A percentile compares a stretch with the other conserved stretches of the same genome.
Evolutionary conservation across 345 rosid species (phyloP).

Genomic region (Sisymbrium altissimum): DNA sequence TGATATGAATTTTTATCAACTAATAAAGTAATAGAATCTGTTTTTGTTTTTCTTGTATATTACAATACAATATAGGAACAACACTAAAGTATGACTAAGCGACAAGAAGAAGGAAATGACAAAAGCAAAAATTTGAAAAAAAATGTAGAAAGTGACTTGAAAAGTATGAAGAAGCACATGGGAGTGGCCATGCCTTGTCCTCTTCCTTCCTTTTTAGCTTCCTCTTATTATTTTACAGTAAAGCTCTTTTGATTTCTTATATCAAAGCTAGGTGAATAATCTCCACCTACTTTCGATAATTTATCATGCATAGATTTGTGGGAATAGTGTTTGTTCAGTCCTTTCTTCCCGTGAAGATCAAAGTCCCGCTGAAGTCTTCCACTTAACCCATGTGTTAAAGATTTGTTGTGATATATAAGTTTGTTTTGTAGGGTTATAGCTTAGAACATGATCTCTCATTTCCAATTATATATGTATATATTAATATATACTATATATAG

Average conservation of each 20-base stretch:
- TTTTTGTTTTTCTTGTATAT: not conserved
- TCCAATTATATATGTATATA: no score
- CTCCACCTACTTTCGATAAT: not conserved
- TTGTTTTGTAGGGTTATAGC: not conserved
- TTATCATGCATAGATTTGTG: not conserved
- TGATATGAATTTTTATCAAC: not conserved
- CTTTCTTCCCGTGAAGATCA: not conserved
- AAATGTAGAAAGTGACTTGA: conserved; percentile 14
- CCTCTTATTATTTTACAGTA: not conserved
- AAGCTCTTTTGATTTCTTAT: not conserved
- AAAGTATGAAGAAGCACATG: conserved; percentile 30
- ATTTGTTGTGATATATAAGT: not conserved
- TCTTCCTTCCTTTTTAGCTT: conserved; percentile 5
- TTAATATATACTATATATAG: no score
- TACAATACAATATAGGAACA: not conserved
- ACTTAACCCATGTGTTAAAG: not conserved
- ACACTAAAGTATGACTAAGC: conserved; percentile 7
- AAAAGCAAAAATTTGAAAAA: conserved; percentile 1
- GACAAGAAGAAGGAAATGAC: conserved; percentile 26
- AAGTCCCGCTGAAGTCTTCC: not conserved
- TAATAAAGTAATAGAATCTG: not conserved
- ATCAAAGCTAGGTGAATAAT: not conserved
- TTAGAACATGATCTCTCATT: not conserved
- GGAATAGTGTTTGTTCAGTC: not conserved
- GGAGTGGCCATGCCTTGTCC: conserved; percentile 33